Evolutionary conservation across 2,329 filamentous ascomycete genomes (phyloP).

Genomic region (Pleurostoma richardsiae): DNA sequence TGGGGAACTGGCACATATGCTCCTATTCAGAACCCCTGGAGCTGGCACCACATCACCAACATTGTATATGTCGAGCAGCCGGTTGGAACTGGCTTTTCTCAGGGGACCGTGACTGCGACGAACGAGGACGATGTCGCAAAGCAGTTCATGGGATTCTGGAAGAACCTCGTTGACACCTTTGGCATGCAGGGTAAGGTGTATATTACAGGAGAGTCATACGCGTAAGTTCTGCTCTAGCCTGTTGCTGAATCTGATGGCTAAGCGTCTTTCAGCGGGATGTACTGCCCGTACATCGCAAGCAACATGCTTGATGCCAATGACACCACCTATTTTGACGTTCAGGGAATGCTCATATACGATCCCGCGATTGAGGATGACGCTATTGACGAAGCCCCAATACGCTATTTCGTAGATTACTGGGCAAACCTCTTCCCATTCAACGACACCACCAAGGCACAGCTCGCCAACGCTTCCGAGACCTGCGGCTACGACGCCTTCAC

Average conservation of each 20-base stretch:
- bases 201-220: slow-evolving; percentile 64
- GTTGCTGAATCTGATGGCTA: neutral
- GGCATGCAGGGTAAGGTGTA: slow-evolving; percentile 59
- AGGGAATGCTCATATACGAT: slow-evolving; percentile 65
- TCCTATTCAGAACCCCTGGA: slow-evolving; percentile 59
- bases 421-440: slow-evolving; percentile 52
- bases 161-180: slow-evolving; percentile 66
- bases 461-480: slow-evolving; percentile 42
- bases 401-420: slow-evolving; percentile 54
- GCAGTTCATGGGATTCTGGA: slow-evolving; percentile 69
- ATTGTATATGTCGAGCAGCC: slow-evolving; percentile 68
- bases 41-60: slow-evolving; percentile 68
- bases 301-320: slow-evolving; percentile 63
- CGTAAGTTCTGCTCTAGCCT: slow-evolving; percentile 11
- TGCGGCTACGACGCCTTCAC: slow-evolving; percentile 58
- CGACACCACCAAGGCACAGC: slow-evolving; percentile 39
- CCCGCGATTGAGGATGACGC: slow-evolving; percentile 50
- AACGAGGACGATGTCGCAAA: slow-evolving; percentile 59
- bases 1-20: slow-evolving; percentile 62
- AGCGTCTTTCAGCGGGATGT: slow-evolving; percentile 18
- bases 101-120: slow-evolving; percentile 55
- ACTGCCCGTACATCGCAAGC: slow-evolving; percentile 63
- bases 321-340: slow-evolving; percentile 58
- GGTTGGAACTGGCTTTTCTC: slow-evolving; percentile 58
- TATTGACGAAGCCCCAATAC: slow-evolving; percentile 34